Percentiles rank a stretch among this genome's conserved stretches.
Conservation (phyloP, 2,329 filamentous ascomycete species). For the Trichothecium sympodiale region DNA sequence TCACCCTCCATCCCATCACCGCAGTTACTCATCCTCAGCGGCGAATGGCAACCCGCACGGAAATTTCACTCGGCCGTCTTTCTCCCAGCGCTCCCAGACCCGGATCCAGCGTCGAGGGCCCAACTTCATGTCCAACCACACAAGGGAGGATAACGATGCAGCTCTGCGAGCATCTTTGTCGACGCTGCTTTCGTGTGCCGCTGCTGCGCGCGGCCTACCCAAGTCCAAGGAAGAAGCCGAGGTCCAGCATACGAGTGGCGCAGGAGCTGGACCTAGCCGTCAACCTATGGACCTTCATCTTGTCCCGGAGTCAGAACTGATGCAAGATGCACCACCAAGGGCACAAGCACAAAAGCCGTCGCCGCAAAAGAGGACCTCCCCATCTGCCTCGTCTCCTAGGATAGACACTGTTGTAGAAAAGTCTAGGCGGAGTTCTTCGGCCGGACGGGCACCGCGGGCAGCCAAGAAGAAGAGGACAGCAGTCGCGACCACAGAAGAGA, state of each 20-base stretch:
- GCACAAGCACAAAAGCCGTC: conserved; percentile 6
- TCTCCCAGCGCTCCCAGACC: conserved; percentile 35
- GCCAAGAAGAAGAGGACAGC: conserved; percentile 48
- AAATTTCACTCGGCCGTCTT: conserved; percentile 37
- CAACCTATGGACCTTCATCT: conserved; percentile 49
- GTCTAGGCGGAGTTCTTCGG: conserved; percentile 35
- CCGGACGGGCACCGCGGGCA: conserved; percentile 29
- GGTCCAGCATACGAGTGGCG: conserved; percentile 17
- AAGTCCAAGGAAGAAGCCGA: conserved; percentile 47
- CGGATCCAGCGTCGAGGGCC: conserved; percentile 33
- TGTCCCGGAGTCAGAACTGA: conserved; percentile 49
- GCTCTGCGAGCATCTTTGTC: conserved; percentile 88
- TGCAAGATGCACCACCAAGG: conserved; percentile 20
- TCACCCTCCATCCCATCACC: conserved; percentile 55
- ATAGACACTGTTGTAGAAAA: conserved; percentile 25
- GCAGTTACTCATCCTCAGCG: conserved; percentile 38
- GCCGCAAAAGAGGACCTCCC: conserved; percentile 16
- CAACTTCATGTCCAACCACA: conserved; percentile 61
- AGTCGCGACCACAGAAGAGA: conserved; percentile 20
- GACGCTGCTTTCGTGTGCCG: conserved; percentile 87
- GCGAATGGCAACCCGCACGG: conserved; percentile 35
- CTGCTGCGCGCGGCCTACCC: conserved; percentile 71
- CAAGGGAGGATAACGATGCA: conserved; percentile 84
- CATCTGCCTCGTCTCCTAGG: conserved; percentile 16
- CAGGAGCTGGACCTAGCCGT: conserved; percentile 31